phyloP scores from a whole-genome alignment of 371 early-diverging fungal genomes.

The Parasitella parasitica region DNA sequence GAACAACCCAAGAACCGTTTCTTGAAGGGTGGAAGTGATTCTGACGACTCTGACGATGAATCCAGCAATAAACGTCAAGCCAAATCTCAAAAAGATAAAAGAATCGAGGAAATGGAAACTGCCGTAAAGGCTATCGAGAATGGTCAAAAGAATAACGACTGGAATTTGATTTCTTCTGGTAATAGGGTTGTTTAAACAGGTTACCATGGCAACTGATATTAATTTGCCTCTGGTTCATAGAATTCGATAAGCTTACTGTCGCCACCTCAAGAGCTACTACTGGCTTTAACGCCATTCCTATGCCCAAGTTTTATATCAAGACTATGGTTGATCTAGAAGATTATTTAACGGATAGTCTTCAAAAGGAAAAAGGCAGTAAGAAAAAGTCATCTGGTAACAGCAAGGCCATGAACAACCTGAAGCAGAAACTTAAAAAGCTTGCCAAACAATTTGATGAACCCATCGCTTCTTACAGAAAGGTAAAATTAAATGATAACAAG shows the following conservation, averaged over 20 bases:
- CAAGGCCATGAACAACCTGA: conserved; percentile 87
- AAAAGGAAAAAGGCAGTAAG: conserved; percentile 65
- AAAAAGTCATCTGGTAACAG: conserved; percentile 82
- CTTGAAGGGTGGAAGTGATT: conserved; percentile 49
- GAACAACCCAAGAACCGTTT: conserved; percentile 43
- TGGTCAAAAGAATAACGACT: conserved; percentile 87
- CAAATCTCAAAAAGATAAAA: conserved; percentile 86
- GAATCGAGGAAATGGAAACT: conserved; percentile 66
- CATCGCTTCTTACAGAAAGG: conserved; percentile 73
- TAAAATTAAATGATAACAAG: conserved; percentile 17
- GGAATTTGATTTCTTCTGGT: conserved; percentile 83
- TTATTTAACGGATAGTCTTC: conserved; percentile 51
- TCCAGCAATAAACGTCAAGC: conserved; percentile 73
- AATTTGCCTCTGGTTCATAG: conserved; percentile 27
- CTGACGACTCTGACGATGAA: conserved; percentile 68
- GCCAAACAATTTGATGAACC: conserved; percentile 73
- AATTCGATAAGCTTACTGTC: conserved; percentile 86
- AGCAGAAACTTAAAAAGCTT: conserved; percentile 90
- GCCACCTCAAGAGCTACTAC: conserved; percentile 71
- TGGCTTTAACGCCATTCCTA: conserved; percentile 61
- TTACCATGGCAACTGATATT: neutral
- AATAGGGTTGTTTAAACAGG: conserved; percentile 15
- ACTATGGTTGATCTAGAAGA: conserved; percentile 79
- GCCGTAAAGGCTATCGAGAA: conserved; percentile 68
- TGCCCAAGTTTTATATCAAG: conserved; percentile 82